These are phyloP conservation scores for Dipteronia dyeriana DNA, from an alignment of 345 rosid genomes.

Conservation along the genomic window DNA sequence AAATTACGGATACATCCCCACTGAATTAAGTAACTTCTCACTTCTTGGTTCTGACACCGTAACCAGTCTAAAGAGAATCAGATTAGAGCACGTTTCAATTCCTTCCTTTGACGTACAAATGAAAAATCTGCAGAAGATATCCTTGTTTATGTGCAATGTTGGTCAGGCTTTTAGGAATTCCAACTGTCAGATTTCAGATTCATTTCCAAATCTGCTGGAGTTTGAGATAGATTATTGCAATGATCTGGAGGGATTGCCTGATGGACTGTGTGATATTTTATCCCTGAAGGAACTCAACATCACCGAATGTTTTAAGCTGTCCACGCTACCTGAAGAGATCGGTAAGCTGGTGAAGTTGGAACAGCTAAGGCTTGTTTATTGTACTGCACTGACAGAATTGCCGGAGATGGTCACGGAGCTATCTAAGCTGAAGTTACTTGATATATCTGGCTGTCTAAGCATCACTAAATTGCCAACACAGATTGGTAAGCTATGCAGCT, in stretches of 20 bases:
- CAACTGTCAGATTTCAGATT: constrained; percentile 8
- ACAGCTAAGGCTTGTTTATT: constrained; percentile 45
- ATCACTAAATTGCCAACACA: constrained; percentile 38
- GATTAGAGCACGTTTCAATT: constrained; percentile 44
- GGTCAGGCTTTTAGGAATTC: constrained; percentile 28
- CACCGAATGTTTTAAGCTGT: constrained; percentile 56
- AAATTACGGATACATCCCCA: constrained; percentile 33
- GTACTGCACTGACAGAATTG: constrained; percentile 39
- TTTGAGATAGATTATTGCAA: constrained; percentile 52
- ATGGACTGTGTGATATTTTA: constrained; percentile 28
- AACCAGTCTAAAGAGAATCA: constrained; percentile 51
- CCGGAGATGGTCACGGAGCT: constrained; percentile 47
- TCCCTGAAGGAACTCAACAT: constrained; percentile 50
- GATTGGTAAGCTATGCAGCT: constrained; percentile 43
- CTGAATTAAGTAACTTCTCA: constrained; percentile 40
- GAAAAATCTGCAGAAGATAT: constrained; percentile 40
- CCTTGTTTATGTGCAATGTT: constrained; percentile 47
- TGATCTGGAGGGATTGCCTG: constrained; percentile 40
- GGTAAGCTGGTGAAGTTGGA: constrained; percentile 43
- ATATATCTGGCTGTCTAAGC: constrained; percentile 49
- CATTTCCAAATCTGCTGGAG: constrained; percentile 47
- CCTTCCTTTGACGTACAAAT: constrained; percentile 25
- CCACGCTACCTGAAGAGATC: constrained; percentile 40
- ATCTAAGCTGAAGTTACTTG: constrained; percentile 32
- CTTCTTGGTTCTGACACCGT: constrained; percentile 25